These are phyloP conservation scores for Colletotrichum sp. DNA, from an alignment of 2,329 filamentous ascomycete species.

Conservation along the genomic window DNA sequence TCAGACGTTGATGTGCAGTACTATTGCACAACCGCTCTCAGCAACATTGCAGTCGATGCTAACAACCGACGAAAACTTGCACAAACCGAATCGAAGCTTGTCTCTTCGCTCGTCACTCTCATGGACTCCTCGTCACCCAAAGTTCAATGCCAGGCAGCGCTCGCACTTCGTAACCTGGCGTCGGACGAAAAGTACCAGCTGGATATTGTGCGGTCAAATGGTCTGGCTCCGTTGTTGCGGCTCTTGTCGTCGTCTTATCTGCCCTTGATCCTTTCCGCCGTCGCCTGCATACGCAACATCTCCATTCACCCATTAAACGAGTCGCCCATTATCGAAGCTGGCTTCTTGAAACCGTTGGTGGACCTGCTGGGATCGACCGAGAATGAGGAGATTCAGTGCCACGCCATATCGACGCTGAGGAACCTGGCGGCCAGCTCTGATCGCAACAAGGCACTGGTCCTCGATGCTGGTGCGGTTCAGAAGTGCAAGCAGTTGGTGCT, in stretches of 20 bases:
- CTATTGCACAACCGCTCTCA: slow-evolving; percentile 97
- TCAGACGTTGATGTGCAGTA: slow-evolving; percentile 97
- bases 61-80: slow-evolving; percentile 91
- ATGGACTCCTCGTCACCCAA: slow-evolving; percentile 98
- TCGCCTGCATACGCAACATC: slow-evolving; percentile 98
- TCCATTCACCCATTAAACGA: slow-evolving; percentile 98
- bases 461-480: slow-evolving; percentile 95
- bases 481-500: slow-evolving; percentile 98
- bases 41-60: slow-evolving; percentile 96
- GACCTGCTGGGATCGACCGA: slow-evolving; percentile 94
- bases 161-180: slow-evolving; percentile 91
- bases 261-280: slow-evolving; percentile 92
- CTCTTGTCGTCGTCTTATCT: slow-evolving; percentile 95
- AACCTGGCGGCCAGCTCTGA: slow-evolving; percentile 97
- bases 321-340: slow-evolving; percentile 97
- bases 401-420: slow-evolving; percentile 94
- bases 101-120: slow-evolving; percentile 91
- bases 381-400: slow-evolving; percentile 98
- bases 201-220: slow-evolving; percentile 91
- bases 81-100: slow-evolving; percentile 87
- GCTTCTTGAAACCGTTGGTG: slow-evolving; percentile 91
- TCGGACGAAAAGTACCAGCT: slow-evolving; percentile 99
- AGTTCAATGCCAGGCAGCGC: slow-evolving; percentile 95
- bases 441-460: slow-evolving; percentile 95
- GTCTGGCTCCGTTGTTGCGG: slow-evolving; percentile 82